These are phyloP conservation scores for Mucor sp. DNA, from an alignment of 371 early-diverging fungal species.

Conservation along the genomic window DNA sequence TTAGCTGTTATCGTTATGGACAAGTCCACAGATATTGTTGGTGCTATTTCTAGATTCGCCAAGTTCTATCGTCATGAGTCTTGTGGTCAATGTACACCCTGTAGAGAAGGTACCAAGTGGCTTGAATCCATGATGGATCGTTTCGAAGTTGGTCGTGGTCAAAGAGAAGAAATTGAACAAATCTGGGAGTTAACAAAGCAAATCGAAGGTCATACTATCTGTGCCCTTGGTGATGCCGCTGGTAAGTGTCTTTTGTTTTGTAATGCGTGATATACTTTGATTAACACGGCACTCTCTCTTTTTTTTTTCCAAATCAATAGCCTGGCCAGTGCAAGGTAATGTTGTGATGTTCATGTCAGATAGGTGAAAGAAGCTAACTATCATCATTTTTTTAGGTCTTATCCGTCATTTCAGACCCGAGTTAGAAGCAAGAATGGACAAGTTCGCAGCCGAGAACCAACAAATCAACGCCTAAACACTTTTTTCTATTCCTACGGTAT, in stretches of 20 bases:
- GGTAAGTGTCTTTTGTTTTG: conserved; percentile 3
- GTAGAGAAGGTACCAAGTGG: conserved; percentile 97
- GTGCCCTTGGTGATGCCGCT: conserved; percentile 98
- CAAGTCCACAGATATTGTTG: conserved; percentile 89
- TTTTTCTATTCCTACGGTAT: neutral
- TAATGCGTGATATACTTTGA: neutral
- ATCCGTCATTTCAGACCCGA: conserved; percentile 95
- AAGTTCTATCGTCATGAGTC: conserved; percentile 97
- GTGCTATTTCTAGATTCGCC: conserved; percentile 89
- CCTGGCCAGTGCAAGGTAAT: conserved; percentile 90
- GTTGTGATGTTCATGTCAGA: neutral
- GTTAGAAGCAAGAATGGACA: conserved; percentile 81
- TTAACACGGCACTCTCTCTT: neutral
- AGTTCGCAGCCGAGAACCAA: conserved; percentile 8
- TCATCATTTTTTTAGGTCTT: conserved; percentile 51
- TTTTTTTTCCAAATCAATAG: conserved; percentile 27
- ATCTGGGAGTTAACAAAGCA: conserved; percentile 88
- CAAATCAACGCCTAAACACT: neutral
- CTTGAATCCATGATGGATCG: conserved; percentile 94
- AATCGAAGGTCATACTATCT: conserved; percentile 98
- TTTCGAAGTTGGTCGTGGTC: conserved; percentile 89
- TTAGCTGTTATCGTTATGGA: conserved; percentile 96
- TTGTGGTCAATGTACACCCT: conserved; percentile 99
- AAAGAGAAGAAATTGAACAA: conserved; percentile 85
- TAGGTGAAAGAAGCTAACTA: neutral